Percentiles rank a stretch among this genome's conserved stretches.
phyloP scores from a whole-genome alignment of 441 rosid genomes.

The Euphorbia schlechtendalii region DNA sequence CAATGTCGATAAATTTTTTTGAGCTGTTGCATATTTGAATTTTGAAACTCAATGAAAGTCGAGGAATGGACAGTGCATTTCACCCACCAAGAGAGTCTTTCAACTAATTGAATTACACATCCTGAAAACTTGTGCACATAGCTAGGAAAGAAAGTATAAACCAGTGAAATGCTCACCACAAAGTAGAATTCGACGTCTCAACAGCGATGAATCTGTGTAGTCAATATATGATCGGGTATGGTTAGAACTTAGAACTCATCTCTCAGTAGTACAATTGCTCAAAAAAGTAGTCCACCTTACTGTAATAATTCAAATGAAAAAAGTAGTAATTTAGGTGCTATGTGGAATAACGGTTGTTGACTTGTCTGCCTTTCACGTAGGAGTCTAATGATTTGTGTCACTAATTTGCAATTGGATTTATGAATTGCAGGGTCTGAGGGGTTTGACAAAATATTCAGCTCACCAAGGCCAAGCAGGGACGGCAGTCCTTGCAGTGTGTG shows the following conservation, averaged over 20 bases:
- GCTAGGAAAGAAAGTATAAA: not conserved
- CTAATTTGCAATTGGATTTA: slow-evolving; percentile 1
- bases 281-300: too few relatives aligned
- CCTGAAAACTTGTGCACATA: not conserved
- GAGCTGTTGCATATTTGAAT: too few relatives aligned
- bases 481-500: slow-evolving; percentile 35
- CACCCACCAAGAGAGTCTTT: not conserved
- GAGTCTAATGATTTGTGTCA: not conserved
- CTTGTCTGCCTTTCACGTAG: not conserved
- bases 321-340: not conserved
- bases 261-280: too few relatives aligned
- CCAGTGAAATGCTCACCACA: not conserved
- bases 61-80: too few relatives aligned
- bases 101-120: not conserved
- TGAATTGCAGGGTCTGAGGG: slow-evolving; percentile 69
- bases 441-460: slow-evolving; percentile 65
- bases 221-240: not conserved
- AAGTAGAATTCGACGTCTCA: not conserved
- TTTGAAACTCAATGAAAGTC: too few relatives aligned
- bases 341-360: not conserved
- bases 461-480: slow-evolving; percentile 39
- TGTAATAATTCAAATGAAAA: not conserved
- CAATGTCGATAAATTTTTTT: too few relatives aligned
- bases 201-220: not conserved
- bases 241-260: not conserved